Percentiles rank a stretch among this genome's conserved stretches.
These are phyloP conservation scores for Penicillium samsonianum DNA, from an alignment of 495 filamentous ascomycete genomes.

Conservation along the genomic window DNA sequence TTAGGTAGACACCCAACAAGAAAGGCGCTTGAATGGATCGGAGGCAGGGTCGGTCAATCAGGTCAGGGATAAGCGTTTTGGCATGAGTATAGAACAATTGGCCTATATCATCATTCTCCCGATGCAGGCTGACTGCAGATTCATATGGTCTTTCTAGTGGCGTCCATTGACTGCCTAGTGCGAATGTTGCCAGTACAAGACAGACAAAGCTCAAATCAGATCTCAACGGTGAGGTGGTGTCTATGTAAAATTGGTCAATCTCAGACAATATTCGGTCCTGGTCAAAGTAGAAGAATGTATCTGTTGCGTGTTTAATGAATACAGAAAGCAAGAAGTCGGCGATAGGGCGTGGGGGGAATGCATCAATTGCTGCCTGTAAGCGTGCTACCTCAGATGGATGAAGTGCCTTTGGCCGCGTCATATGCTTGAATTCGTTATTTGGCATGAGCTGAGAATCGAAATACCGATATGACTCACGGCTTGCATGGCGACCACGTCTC, in stretches of 20 bases:
- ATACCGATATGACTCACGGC: conserved; percentile 14
- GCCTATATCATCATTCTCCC: conserved; percentile 18
- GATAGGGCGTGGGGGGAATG: conserved; percentile 24
- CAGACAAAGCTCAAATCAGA: conserved; percentile 23
- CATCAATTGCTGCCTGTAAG: conserved; percentile 14
- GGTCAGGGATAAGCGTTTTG: conserved; percentile 24
- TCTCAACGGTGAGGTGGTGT: conserved; percentile 14
- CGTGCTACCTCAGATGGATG: conserved; percentile 16
- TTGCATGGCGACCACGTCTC: conserved; percentile 21
- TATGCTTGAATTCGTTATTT: conserved; percentile 13
- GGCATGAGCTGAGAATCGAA: background rate
- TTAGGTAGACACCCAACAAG: conserved; percentile 26
- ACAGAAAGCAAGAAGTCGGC: conserved; percentile 27
- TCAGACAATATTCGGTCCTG: conserved; percentile 23
- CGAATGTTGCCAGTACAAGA: conserved; percentile 24
- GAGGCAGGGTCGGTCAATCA: conserved; percentile 22
- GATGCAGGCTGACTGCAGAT: background rate
- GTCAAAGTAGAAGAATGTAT: conserved; percentile 31
- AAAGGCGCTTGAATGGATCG: conserved; percentile 27
- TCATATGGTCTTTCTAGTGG: conserved; percentile 19
- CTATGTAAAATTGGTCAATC: conserved; percentile 23
- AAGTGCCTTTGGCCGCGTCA: conserved; percentile 13
- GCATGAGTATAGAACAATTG: conserved; percentile 19
- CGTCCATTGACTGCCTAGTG: conserved; percentile 31
- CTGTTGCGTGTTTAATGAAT: conserved; percentile 26